Conservation (phyloP, 345 rosid genomes). For the Excoecaria agallocha region DNA sequence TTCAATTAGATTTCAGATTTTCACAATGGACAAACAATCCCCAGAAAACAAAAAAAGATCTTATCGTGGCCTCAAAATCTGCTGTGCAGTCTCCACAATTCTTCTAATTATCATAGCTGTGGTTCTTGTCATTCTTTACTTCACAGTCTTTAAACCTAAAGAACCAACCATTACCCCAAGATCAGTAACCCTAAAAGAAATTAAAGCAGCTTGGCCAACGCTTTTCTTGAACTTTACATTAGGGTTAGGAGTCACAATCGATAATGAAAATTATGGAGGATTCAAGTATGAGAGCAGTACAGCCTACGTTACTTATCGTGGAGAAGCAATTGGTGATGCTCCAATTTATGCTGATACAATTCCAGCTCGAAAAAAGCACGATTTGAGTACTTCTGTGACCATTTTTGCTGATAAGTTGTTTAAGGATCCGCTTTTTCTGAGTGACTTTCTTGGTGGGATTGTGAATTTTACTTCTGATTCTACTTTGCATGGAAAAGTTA, state of each 20-base stretch:
- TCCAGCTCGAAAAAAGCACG: slow-evolving; percentile 32
- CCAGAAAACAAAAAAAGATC: neutral
- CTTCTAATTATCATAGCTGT: neutral
- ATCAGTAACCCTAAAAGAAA: slow-evolving; percentile 18
- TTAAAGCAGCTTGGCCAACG: neutral
- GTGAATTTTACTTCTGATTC: slow-evolving; percentile 34
- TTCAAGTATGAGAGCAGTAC: slow-evolving; percentile 28
- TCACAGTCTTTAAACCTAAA: slow-evolving; percentile 36
- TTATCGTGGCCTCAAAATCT: slow-evolving; percentile 8
- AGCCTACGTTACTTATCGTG: slow-evolving; percentile 27
- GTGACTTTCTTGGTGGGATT: slow-evolving; percentile 17
- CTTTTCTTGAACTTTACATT: slow-evolving; percentile 25
- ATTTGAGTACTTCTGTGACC: slow-evolving; percentile 15
- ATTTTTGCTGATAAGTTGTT: slow-evolving; percentile 29
- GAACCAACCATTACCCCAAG: slow-evolving; percentile 31
- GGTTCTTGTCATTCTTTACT: slow-evolving; percentile 10
- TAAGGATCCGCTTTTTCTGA: neutral
- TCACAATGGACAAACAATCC: neutral
- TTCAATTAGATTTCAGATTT: neutral
- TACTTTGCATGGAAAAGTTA: slow-evolving; percentile 32
- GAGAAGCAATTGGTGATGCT: slow-evolving; percentile 22
- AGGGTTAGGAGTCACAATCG: slow-evolving; percentile 24
- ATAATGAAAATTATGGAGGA: slow-evolving; percentile 42
- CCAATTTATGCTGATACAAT: slow-evolving; percentile 24
- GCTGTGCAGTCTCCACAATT: neutral